Conservation (phyloP, 179 eudicot genomes). For the Drosera spatulata region DNA sequence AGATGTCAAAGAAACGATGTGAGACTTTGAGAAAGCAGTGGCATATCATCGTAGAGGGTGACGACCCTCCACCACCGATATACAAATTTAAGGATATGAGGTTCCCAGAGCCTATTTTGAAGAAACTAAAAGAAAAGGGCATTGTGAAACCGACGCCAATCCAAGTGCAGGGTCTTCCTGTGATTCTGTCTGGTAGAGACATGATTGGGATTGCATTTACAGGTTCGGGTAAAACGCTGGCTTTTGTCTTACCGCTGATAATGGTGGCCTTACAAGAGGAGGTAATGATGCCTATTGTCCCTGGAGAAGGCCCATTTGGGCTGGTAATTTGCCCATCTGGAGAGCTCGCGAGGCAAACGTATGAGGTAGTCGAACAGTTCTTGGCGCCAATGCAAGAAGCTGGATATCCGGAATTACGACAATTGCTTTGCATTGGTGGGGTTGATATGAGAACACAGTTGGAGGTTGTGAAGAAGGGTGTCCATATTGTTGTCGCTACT, state of each 20-base stretch:
- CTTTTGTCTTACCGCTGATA: conserved; percentile 73
- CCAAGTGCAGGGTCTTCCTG: conserved; percentile 91
- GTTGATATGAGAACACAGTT: conserved; percentile 77
- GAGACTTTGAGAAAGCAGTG: conserved; percentile 52
- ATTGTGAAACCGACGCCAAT: conserved; percentile 88
- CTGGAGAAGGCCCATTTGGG: conserved; percentile 92
- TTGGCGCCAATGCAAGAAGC: conserved; percentile 40
- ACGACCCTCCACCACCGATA: conserved; percentile 75
- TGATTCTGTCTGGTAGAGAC: conserved; percentile 75
- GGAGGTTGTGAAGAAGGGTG: conserved; percentile 76
- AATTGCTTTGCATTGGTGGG: conserved; percentile 88
- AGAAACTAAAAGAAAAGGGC: conserved; percentile 51
- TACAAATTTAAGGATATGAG: conserved; percentile 81
- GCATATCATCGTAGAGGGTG: conserved; percentile 81
- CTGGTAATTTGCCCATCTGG: conserved; percentile 81
- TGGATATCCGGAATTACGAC: conserved; percentile 71
- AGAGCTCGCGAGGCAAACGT: conserved; percentile 88
- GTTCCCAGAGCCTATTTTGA: conserved; percentile 65
- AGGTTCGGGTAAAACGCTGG: conserved; percentile 86
- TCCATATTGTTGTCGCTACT: conserved; percentile 92
- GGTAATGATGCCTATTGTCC: conserved; percentile 74
- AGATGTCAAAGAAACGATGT: conserved; percentile 43
- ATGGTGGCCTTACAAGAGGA: conserved; percentile 91
- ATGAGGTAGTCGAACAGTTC: conserved; percentile 76
- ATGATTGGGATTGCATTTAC: conserved; percentile 97